A percentile compares a stretch with the other conserved stretches of the same genome.
Evolutionary conservation across 2,329 filamentous ascomycete genomes (phyloP).

Genomic region (Periglandula ipomoeae): DNA sequence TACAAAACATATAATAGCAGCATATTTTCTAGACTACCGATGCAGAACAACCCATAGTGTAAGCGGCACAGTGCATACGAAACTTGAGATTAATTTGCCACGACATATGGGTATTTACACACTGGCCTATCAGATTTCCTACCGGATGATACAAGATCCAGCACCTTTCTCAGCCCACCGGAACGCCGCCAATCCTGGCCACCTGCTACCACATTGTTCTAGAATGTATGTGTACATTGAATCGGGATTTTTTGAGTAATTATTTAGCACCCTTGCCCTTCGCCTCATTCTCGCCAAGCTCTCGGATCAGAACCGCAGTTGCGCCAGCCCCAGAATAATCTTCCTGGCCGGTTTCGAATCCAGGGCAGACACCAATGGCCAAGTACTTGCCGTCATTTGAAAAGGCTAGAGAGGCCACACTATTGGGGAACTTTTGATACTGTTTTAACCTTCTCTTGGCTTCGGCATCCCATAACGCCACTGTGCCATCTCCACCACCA

Average conservation of each 20-base stretch:
- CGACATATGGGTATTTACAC: slow-evolving; percentile 25
- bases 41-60: no score
- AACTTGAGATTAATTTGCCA: no score
- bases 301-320: slow-evolving; percentile 70
- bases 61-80: no score
- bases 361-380: slow-evolving; percentile 73
- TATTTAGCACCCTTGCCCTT: slow-evolving; percentile 72
- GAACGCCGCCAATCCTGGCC: slow-evolving; percentile 17
- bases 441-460: slow-evolving; percentile 84
- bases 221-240: background rate
- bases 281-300: slow-evolving; percentile 79
- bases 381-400: slow-evolving; percentile 68
- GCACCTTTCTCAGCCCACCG: slow-evolving; percentile 17
- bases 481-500: slow-evolving; percentile 81
- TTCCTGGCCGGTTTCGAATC: slow-evolving; percentile 80
- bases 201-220: background rate
- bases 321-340: slow-evolving; percentile 64
- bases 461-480: slow-evolving; percentile 88
- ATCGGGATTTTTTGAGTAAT: slow-evolving; percentile 6
- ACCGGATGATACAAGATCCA: background rate
- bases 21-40: no score
- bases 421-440: slow-evolving; percentile 76
- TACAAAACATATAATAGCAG: background rate
- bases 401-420: slow-evolving; percentile 69
- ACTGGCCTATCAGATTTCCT: slow-evolving; percentile 11